Base-by-base conservation (phyloP, 2,329 filamentous ascomycete species). In the Talaromyces sp. region DNA sequence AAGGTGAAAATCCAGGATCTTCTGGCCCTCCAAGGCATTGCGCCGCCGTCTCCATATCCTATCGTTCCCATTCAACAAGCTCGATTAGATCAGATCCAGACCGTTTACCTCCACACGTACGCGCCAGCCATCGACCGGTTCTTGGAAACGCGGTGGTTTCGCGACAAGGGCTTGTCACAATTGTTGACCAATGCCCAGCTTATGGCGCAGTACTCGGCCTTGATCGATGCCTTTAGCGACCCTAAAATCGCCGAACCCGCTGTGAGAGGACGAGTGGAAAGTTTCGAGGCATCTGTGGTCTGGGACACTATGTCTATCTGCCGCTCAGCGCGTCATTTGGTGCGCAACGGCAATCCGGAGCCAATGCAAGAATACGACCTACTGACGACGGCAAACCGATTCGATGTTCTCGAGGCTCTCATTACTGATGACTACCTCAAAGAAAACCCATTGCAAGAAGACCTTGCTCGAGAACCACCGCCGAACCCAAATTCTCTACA, bases 91-190 rank as follows among this genome's bases (percentile, higher is more conserved):
- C 88, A 92, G 71, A 86, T 92, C 62, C 87, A 86, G 65, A 84
- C 84, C 64, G 78, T 93, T 17, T 96, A 90, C 75, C 84, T 85
- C 67, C 88, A 88, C 66, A 87, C 92, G 65, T 96, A 95, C 73
- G 89, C 88, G 4, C 84, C 84, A 1, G 89, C 87, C 8, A 84
- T 95, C 54, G 88, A 91, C 73, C 84, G 84, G 56, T 88, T 95
- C 64, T 84, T 96, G 64, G 93, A 97, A 73, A 90, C 91, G 7
- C 83, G 82, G 30, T 98, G 93, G 93, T 97, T 91, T 77, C 85
- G 79, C 28, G 78, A 76, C 42, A 81, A 81, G 65, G 84, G 82
- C 59, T 77, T 83, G 59, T 73, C 72, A n/a, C 76, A 81, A 58
- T 75, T 89, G 2, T 75, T 85, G 62, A 76, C 74, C 39, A 82